Evolutionary conservation across 2,329 filamentous ascomycete species (phyloP), one percentile per base, ranked within the genome.

Genomic region (Endoconidiophora polonica): DNA sequence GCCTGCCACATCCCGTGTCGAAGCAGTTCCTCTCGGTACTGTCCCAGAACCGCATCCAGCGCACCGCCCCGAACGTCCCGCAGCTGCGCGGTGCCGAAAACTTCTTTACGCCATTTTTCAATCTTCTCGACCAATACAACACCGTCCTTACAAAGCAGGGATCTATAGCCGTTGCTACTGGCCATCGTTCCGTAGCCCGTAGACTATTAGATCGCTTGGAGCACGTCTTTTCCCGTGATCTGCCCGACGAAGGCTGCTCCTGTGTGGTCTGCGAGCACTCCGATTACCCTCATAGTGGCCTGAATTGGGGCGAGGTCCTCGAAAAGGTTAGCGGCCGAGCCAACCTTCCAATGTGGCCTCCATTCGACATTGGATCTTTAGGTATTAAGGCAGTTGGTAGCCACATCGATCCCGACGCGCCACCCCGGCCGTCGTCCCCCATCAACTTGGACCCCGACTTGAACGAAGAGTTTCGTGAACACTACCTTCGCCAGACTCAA

Each of bases 301-400:
- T 95, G 26, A 91, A 86, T 55, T 98, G 90, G 90, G 90, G 91
- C 7, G 90, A 96, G 61, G 87, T 96, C 10, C 67, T 98, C 22
- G 91, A 98, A 64, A 80, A 88, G 61, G 87, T 94, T 10, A 91
- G 86, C 55, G 90, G 90, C 16, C 79, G 90, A 49, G 77, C 86
- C 53, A 86, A 94, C 57, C 71, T 95, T 47, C 88, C 90, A 0
- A 66, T 73, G 14, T 95, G 90, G 90, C 90, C 90, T 20, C 86
- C 90, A 0, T 91, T 95, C 59, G 78, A 83, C 56, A 74, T 88
- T 57, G 74, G 74, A 2, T 69, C 74, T 45, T 68, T 84, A 40
- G 71, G 76, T 42, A 67, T 67, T 46, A 80, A 77, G 57, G 76
- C 79, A 3, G 72, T 74, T 39, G 70, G 76, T 37, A 50, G 73